Conservation (phyloP, 2,329 filamentous ascomycete genomes). For the Xylaria sp. region DNA sequence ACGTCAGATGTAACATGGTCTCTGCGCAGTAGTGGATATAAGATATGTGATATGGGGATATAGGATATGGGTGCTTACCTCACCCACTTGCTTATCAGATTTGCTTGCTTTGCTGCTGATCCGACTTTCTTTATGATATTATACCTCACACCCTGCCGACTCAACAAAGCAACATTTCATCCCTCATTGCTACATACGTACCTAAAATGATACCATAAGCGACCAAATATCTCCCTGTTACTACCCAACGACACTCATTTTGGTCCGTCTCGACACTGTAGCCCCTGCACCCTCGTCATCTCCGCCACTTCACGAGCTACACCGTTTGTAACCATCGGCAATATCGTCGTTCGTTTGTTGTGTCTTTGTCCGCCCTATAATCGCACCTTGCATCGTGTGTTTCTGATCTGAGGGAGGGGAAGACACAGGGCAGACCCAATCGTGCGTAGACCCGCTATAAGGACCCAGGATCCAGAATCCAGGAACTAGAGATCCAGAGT, state of each 20-base stretch:
- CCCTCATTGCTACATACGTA: constrained; percentile 3
- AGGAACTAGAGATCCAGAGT: background rate
- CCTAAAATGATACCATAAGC: constrained; percentile 17
- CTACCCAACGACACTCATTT: background rate
- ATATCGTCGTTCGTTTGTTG: constrained; percentile 4
- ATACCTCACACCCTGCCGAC: background rate
- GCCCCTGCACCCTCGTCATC: constrained; percentile 21
- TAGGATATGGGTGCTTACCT: background rate
- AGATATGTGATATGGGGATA: background rate
- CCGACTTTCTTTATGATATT: background rate
- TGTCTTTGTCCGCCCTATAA: background rate
- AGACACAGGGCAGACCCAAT: constrained; percentile 10
- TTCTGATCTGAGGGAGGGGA: background rate
- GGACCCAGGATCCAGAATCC: background rate
- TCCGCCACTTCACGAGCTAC: constrained; percentile 7
- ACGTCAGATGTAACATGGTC: constrained; percentile 23
- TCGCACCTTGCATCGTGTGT: background rate
- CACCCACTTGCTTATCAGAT: constrained; percentile 6
- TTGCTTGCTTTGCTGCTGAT: background rate
- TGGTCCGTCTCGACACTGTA: background rate
- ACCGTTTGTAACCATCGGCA: background rate
- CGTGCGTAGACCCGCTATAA: constrained; percentile 29
- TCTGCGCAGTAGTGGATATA: background rate
- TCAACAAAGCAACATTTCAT: constrained; percentile 18
- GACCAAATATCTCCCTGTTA: background rate